phyloP scores from a whole-genome alignment of 345 rosid species.

The Melaleuca alternifolia region DNA sequence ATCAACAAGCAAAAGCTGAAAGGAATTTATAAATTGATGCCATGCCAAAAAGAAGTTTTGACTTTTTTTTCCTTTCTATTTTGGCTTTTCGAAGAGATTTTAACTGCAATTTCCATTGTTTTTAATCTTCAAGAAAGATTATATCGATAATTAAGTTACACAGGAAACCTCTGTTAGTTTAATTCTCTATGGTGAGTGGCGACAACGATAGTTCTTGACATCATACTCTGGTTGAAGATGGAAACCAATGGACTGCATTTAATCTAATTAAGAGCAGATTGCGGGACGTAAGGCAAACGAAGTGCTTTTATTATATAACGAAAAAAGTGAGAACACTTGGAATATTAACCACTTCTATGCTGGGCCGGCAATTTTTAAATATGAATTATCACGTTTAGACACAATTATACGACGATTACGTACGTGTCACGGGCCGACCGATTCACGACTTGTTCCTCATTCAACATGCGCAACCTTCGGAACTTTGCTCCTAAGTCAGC shows the following conservation, averaged over 20 bases:
- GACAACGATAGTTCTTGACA: not conserved
- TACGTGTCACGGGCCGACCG: no score
- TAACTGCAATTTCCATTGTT: not conserved
- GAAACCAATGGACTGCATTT: not conserved
- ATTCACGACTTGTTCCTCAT: no score
- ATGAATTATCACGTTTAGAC: not conserved
- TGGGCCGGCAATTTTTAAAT: not conserved
- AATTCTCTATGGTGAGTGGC: not conserved
- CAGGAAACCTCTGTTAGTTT: not conserved
- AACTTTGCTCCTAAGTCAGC: no score
- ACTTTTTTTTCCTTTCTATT: no score
- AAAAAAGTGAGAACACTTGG: not conserved
- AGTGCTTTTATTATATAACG: not conserved
- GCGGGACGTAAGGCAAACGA: not conserved
- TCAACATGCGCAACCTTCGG: no score
- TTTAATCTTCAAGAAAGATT: no score
- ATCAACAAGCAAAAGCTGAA: not conserved
- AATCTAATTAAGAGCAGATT: not conserved
- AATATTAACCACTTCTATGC: not conserved
- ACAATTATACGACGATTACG: not conserved
- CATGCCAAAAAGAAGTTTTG: not conserved
- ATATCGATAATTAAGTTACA: no score
- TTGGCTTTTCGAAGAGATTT: not conserved
- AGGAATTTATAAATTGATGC: not conserved
- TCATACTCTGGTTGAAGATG: not conserved